Evolutionary conservation across 805 yeast genomes (phyloP).

Genomic region (Metschnikowia corniflorae): DNA sequence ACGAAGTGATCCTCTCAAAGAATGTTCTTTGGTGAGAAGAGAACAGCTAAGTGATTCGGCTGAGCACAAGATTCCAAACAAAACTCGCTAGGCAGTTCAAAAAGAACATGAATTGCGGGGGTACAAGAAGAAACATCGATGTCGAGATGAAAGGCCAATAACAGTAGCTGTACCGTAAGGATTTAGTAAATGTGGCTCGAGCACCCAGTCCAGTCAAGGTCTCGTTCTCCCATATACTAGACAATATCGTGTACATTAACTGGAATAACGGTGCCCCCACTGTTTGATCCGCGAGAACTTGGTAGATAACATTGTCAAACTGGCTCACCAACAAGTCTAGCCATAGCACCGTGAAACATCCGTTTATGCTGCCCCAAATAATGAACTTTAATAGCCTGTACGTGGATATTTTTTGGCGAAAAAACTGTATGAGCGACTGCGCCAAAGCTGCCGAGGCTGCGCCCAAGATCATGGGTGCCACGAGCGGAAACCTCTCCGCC

Average conservation of each 20-base stretch:
- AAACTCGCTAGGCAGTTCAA: constrained; percentile 54
- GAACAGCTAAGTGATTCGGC: no score
- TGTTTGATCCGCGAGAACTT: constrained; percentile 51
- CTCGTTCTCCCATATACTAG: constrained; percentile 53
- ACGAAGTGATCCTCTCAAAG: no score
- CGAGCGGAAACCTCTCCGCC: constrained; percentile 20
- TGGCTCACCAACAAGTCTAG: constrained; percentile 42
- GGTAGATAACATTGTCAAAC: constrained; percentile 31
- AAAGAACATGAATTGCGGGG: constrained; percentile 51
- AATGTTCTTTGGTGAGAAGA: no score
- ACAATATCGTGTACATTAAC: constrained; percentile 44
- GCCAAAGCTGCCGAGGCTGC: constrained; percentile 41
- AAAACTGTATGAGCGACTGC: constrained; percentile 36
- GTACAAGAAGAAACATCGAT: constrained; percentile 47
- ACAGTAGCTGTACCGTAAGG: constrained; percentile 50
- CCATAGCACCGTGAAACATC: constrained; percentile 54
- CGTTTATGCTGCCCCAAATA: constrained; percentile 61
- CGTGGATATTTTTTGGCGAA: constrained; percentile 29
- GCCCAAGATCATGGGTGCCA: constrained; percentile 39
- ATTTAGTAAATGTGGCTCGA: constrained; percentile 36
- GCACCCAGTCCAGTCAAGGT: constrained; percentile 22
- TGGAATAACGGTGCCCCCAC: constrained; percentile 57
- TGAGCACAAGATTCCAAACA: constrained; percentile 51
- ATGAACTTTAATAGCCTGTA: constrained; percentile 43
- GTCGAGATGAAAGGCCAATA: constrained; percentile 60